Evolutionary conservation across 1,284 basidiomycete genomes (phyloP).

Genomic region (Cryptococcus jaspeensis): DNA sequence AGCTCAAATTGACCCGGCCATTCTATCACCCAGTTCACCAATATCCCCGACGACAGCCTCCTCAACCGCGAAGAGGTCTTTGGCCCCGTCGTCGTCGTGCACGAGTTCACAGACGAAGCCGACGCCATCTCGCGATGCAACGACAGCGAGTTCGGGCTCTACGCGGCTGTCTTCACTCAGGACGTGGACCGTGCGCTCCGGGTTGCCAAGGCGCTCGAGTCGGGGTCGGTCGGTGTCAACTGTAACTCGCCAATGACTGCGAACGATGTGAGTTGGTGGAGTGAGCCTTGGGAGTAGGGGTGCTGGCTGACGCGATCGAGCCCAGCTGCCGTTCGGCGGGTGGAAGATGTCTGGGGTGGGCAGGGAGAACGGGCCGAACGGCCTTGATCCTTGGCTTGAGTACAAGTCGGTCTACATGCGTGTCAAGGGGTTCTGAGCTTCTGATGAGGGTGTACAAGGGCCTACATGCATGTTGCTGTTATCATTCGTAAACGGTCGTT

Average conservation of each 20-base stretch:
- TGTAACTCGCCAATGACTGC: constrained; percentile 8
- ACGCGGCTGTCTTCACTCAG: constrained; percentile 76
- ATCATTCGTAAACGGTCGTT: no score
- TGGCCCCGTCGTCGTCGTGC: constrained; percentile 66
- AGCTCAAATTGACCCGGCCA: no score
- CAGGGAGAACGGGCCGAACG: constrained; percentile 6
- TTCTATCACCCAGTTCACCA: no score
- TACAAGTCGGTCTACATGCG: no score
- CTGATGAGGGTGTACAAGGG: no score
- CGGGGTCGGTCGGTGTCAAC: constrained; percentile 54
- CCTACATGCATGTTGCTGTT: no score
- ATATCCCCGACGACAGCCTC: constrained; percentile 25
- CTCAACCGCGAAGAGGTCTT: constrained; percentile 36
- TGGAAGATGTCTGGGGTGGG: constrained; percentile 66
- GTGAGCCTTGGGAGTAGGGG: no score
- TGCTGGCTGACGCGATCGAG: constrained; percentile 64
- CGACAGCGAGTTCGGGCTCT: constrained; percentile 58
- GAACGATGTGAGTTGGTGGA: constrained; percentile 80
- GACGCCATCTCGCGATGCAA: constrained; percentile 66
- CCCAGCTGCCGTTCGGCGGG: constrained; percentile 72
- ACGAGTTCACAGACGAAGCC: constrained; percentile 68
- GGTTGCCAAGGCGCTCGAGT: constrained; percentile 71
- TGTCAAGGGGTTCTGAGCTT: no score
- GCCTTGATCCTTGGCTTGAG: background rate
- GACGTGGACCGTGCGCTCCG: constrained; percentile 81